These are phyloP conservation scores for Inonotus obliquus DNA, from an alignment of 1,284 basidiomycete genomes.

Conservation along the genomic window DNA sequence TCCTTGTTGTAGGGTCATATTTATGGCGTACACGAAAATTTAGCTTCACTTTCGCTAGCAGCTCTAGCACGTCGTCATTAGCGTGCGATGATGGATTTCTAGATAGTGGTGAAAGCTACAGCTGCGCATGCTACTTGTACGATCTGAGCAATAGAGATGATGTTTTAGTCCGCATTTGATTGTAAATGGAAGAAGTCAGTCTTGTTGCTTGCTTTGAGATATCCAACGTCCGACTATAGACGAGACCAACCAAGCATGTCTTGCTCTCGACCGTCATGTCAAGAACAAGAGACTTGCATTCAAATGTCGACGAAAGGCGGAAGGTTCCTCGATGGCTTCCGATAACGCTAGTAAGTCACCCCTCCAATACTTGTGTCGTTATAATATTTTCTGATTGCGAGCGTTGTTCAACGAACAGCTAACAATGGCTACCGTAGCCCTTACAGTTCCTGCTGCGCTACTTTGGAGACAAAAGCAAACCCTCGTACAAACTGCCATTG, in stretches of 20 bases:
- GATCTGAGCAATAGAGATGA: too few relatives aligned
- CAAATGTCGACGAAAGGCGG: background rate
- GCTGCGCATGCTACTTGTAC: background rate
- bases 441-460: slow-evolving; percentile 11
- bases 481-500: background rate
- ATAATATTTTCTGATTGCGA: background rate
- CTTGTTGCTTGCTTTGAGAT: too few relatives aligned
- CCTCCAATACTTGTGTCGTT: background rate
- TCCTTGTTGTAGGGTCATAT: slow-evolving; percentile 26
- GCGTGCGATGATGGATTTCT: slow-evolving; percentile 36
- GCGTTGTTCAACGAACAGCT: slow-evolving; percentile 7
- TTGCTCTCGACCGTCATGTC: slow-evolving; percentile 7
- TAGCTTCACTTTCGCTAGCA: slow-evolving; percentile 40
- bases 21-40: slow-evolving; percentile 27
- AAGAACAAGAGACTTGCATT: background rate
- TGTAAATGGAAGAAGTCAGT: too few relatives aligned
- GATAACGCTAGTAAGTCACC: slow-evolving; percentile 13
- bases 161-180: too few relatives aligned
- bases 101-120: slow-evolving; percentile 40
- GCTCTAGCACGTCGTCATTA: slow-evolving; percentile 28
- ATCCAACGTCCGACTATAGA: background rate
- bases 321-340: slow-evolving; percentile 15
- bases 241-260: background rate
- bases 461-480: slow-evolving; percentile 17
- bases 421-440: slow-evolving; percentile 12